Conservation (phyloP, 495 filamentous ascomycete species). For the Penicillium desertorum region DNA sequence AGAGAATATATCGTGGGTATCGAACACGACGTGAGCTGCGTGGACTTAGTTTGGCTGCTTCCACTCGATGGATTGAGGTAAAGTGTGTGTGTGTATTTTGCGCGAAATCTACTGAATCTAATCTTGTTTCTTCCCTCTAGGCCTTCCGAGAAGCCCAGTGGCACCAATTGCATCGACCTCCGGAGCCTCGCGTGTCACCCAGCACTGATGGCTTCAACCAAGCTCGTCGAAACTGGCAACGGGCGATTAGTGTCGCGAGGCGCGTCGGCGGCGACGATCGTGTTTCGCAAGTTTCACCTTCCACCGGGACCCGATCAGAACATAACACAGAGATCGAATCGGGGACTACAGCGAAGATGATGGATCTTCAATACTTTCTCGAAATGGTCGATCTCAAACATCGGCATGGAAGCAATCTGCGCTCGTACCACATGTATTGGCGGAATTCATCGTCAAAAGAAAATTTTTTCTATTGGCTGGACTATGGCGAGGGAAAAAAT, state of each 20-base stretch:
- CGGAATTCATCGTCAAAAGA: conserved; percentile 70
- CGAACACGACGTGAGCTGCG: conserved; percentile 62
- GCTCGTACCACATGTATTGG: conserved; percentile 84
- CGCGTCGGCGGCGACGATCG: conserved; percentile 62
- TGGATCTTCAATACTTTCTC: conserved; percentile 88
- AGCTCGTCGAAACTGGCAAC: conserved; percentile 73
- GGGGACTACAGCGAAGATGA: conserved; percentile 63
- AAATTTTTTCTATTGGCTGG: conserved; percentile 97
- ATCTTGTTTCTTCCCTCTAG: conserved; percentile 24
- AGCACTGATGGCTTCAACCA: conserved; percentile 27
- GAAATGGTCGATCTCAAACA: conserved; percentile 94
- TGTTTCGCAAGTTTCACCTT: conserved; percentile 22
- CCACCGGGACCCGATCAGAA: conserved; percentile 26
- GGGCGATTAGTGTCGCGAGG: conserved; percentile 65
- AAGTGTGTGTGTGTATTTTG: background rate
- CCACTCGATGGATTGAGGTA: conserved; percentile 66
- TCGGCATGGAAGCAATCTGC: conserved; percentile 79
- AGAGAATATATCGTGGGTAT: conserved; percentile 72
- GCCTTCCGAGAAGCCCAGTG: conserved; percentile 61
- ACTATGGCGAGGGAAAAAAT: conserved; percentile 68
- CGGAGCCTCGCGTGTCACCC: conserved; percentile 29
- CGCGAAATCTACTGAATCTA: background rate
- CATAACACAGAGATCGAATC: conserved; percentile 30
- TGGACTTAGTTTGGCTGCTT: conserved; percentile 63
- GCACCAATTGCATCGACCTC: conserved; percentile 31